Evolutionary conservation across 2,329 filamentous ascomycete genomes (phyloP), one percentile per base, ranked within the genome.

Genomic region (Bipolaris victoriae): DNA sequence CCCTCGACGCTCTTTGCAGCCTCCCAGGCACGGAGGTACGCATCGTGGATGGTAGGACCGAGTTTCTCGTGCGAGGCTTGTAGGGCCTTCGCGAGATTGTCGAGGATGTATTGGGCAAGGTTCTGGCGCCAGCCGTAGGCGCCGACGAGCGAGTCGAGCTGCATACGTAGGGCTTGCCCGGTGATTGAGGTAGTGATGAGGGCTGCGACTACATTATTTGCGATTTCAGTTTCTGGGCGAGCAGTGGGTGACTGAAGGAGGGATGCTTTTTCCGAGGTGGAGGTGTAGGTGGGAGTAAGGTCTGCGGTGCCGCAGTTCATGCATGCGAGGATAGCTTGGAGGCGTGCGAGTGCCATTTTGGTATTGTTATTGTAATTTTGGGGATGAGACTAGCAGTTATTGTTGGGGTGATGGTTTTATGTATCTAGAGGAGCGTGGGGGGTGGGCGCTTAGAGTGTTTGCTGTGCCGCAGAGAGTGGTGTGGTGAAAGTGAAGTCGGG

Each of bases 61-160:
- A 75, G 65, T n/a, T 64, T 69, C 11, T 65, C 61, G 36, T n/a
- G 57, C 58, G 22, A 62, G 50, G 56, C 20, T 9, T 67, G 55
- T 7, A 76, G 60, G 4, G 62, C 68, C 10, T 44, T 26, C n/a
- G 68, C 60, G 13, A 77, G 61, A 24, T 64, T 69, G 9, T 56
- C 61, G 11, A 77, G 58, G 6, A 73, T 49, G 44, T 60, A 63
- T 37, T 74, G 61, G 0, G 73, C 71, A 15, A 77, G 52, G 26
- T 64, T 65, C 44, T 75, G 65, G 9, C 60, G 70, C 74, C 72
- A 78, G 35, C 70, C 67, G 10, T 57, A 56, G 2, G 61, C 41
- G 16, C 65, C 57, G 13, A 76, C 63, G 29, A 68, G 61, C 40
- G 66, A 50, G 24, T 74, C 63, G n/a, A 75, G 64, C 11, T 64